Conservation (phyloP, 2,329 filamentous ascomycete genomes). For the Penicillium capsulatum region DNA sequence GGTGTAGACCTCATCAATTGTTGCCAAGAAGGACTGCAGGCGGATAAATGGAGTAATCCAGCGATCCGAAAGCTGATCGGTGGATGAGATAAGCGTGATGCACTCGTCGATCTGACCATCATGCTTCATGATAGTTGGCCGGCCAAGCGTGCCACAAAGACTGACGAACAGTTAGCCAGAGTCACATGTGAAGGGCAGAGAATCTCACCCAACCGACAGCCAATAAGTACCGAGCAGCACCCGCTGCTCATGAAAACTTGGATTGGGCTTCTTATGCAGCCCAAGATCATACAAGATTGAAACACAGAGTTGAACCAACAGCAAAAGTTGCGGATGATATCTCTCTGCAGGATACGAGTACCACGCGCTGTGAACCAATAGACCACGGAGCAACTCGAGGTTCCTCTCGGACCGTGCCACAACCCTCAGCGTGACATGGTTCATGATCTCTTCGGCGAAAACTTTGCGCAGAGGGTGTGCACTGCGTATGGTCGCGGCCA, state of each 20-base stretch:
- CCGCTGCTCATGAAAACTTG: constrained; percentile 17
- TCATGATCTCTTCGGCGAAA: constrained; percentile 22
- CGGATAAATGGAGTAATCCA: constrained; percentile 21
- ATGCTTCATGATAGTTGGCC: constrained; percentile 5
- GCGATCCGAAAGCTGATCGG: constrained; percentile 14
- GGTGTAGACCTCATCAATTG: constrained; percentile 17
- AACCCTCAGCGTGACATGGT: constrained; percentile 18
- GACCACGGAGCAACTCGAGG: constrained; percentile 22
- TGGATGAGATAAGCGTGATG: constrained; percentile 8
- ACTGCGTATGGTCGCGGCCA: constrained; percentile 19
- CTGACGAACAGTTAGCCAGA: constrained; percentile 4
- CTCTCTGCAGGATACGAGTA: constrained; percentile 23
- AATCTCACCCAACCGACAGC: constrained; percentile 20
- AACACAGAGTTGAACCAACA: constrained; percentile 22
- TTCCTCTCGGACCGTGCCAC: constrained; percentile 22
- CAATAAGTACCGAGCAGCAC: constrained; percentile 21
- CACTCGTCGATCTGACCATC: constrained; percentile 12
- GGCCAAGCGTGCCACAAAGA: constrained; percentile 3
- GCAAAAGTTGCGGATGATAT: constrained; percentile 21
- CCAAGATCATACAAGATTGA: constrained; percentile 20
- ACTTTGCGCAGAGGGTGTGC: constrained; percentile 16
- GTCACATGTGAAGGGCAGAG: constrained; percentile 3
- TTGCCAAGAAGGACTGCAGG: constrained; percentile 18
- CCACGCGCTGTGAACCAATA: constrained; percentile 22
- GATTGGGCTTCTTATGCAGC: constrained; percentile 15